These are phyloP conservation scores for Adansonia madagascariensis DNA, from an alignment of 441 rosid genomes.

Conservation along the genomic window DNA sequence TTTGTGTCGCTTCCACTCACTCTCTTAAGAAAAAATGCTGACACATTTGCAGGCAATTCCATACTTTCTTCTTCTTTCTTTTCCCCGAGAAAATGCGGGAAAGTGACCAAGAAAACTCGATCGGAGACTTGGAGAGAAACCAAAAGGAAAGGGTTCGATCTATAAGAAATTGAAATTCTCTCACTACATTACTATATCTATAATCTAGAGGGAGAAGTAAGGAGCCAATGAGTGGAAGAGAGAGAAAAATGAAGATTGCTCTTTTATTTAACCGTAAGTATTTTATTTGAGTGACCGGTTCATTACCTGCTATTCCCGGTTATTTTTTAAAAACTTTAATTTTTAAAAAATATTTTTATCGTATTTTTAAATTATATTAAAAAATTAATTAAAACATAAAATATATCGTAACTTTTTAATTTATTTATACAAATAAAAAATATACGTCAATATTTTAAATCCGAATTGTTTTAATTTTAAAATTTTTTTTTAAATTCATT, in stretches of 20 bases:
- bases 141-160: slow-evolving; percentile 10
- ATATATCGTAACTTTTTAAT: no score
- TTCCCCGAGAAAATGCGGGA: slow-evolving; percentile 33
- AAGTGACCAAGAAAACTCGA: slow-evolving; percentile 20
- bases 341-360: no score
- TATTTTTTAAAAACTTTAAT: neutral
- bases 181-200: neutral
- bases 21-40: slow-evolving; percentile 41
- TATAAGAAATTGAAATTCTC: neutral
- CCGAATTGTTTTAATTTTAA: no score
- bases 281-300: neutral
- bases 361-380: no score
- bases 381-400: no score
- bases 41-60: slow-evolving; percentile 40
- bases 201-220: neutral
- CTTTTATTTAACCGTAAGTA: neutral
- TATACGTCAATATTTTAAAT: no score
- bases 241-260: slow-evolving; percentile 17
- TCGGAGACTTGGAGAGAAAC: neutral
- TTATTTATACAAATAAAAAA: no score
- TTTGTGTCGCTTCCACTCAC: slow-evolving; percentile 42
- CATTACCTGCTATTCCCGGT: no score
- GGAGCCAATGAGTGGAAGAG: slow-evolving; percentile 17
- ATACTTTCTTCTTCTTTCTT: slow-evolving; percentile 14
- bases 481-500: no score